A percentile compares a stretch with the other conserved stretches of the same genome.
These are phyloP conservation scores for Wickerhamomyces pijperi DNA, from an alignment of 805 yeast species.

Conservation along the genomic window DNA sequence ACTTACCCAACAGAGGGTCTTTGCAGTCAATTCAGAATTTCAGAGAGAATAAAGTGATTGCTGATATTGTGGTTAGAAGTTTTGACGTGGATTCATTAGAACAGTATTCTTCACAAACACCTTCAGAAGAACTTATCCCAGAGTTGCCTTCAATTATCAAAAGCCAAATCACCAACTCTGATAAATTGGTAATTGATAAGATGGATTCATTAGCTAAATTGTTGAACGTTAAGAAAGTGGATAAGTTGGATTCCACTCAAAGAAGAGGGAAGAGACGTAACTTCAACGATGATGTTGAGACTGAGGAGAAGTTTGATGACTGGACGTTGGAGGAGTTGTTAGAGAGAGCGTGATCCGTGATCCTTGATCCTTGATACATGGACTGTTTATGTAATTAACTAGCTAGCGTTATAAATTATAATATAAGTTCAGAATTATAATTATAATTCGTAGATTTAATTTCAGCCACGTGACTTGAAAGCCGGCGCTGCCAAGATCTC, in stretches of 20 bases:
- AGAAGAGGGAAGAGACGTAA: constrained; percentile 8
- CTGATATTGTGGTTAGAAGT: constrained; percentile 8
- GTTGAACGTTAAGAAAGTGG: constrained; percentile 14
- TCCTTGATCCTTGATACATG: no score
- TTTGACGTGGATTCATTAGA: constrained; percentile 3
- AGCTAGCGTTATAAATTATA: no score
- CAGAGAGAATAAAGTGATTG: constrained; percentile 9
- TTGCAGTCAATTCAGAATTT: constrained; percentile 15
- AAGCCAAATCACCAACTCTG: constrained; percentile 11
- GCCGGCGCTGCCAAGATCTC: constrained; percentile 40
- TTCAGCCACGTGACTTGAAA: constrained; percentile 29
- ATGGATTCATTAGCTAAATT: constrained; percentile 6
- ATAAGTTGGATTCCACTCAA: constrained; percentile 4
- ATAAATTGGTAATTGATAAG: constrained; percentile 7
- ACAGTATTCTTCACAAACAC: constrained; percentile 7
- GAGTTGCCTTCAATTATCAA: constrained; percentile 16
- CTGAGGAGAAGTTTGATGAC: constrained; percentile 8
- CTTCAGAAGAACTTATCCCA: constrained; percentile 14
- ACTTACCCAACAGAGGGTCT: constrained; percentile 10
- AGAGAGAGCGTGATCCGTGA: not conserved
- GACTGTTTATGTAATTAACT: no score
- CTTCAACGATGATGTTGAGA: constrained; percentile 1
- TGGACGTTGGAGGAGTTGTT: constrained; percentile 7
- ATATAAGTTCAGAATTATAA: no score
- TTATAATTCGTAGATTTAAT: no score